Conservation (phyloP, 352 stramenopile genomes). For the Phytophthora fragariaefolia region DNA sequence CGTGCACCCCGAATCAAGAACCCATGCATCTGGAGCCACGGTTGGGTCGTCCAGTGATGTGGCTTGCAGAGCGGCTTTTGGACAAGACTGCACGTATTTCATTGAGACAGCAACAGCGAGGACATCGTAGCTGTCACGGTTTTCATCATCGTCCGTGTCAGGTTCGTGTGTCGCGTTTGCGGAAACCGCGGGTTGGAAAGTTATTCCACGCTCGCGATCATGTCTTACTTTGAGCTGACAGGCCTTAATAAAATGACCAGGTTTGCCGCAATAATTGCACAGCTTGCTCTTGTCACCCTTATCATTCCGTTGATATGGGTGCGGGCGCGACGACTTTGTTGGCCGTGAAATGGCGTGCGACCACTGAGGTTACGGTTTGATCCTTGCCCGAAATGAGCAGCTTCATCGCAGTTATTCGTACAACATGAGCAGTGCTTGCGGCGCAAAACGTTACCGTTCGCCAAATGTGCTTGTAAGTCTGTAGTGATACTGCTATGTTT, state of each 20-base stretch:
- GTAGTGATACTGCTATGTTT: not conserved
- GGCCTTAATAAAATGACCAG: not conserved
- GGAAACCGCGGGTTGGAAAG: not conserved
- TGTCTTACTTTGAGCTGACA: constrained; percentile 15
- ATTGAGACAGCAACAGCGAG: not conserved
- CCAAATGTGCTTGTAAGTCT: not conserved
- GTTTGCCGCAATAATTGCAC: not conserved
- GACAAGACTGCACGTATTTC: not conserved
- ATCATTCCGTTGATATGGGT: not conserved
- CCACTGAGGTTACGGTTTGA: not conserved
- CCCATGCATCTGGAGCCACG: not conserved
- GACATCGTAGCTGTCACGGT: not conserved
- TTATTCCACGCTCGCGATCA: constrained; percentile 11
- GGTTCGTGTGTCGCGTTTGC: not conserved
- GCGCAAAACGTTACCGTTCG: no score
- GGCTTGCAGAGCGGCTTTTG: not conserved
- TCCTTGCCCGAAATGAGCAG: not conserved
- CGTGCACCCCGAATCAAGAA: constrained; percentile 14
- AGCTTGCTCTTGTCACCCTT: not conserved
- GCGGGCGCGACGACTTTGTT: not conserved
- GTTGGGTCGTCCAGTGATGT: not conserved
- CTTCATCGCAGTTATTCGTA: not conserved
- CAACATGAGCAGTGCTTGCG: not conserved
- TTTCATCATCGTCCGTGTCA: not conserved
- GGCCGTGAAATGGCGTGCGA: not conserved